Evolutionary conservation across 1,284 basidiomycete species (phyloP), one percentile per base, ranked within the genome.

Genomic region (Cutaneotrichosporon sp.): DNA sequence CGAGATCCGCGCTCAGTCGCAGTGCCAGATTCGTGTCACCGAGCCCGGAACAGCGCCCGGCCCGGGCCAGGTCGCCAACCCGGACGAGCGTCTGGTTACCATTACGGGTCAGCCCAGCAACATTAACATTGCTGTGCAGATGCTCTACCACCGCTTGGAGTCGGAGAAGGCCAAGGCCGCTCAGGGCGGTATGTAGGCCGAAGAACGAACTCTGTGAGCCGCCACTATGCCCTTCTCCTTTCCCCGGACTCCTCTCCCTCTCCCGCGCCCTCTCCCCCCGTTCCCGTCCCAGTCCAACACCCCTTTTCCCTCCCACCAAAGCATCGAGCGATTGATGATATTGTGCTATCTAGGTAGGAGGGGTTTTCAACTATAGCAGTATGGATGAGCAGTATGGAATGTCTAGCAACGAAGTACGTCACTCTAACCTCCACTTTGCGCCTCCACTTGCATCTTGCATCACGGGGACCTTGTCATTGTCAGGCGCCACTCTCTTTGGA

Each of bases 1-100:
- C 76, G 97, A 99, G 83, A 97, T 99, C 72, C 86, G 97, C 61
- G 72, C 91, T 89, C 78, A 90, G 91, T 88, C 94, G 87, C 76
- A 90, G 22, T 95, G 92, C 78, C 90, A 96, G 74, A 98, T 99
- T 81, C 95, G 97, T 81, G 97, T 99, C 65, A 97, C 97, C 88
- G 97, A 99, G 75, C 95, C 96, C 31, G 92, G 92, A 53, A 91
- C 80, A 6, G 74, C 82, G 1, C 80, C 82, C 8, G 73, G 72
- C 26, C 82, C 82, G 62, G 73, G 83, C 70, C 67, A 78, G 74
- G 52, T 79, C 69, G 69, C 81, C 74, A 72, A 89, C 59, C 85
- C 88, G 6, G 89, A 90, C 62, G 95, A 97, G 81, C 83, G 95
- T 70, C 80, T 97, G 73, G 93, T 97, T 9, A 93, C 92, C 57